A percentile compares a stretch with the other conserved stretches of the same genome.
phyloP scores from a whole-genome alignment of 2,329 filamentous ascomycete species.

The Byssochlamys sp. region DNA sequence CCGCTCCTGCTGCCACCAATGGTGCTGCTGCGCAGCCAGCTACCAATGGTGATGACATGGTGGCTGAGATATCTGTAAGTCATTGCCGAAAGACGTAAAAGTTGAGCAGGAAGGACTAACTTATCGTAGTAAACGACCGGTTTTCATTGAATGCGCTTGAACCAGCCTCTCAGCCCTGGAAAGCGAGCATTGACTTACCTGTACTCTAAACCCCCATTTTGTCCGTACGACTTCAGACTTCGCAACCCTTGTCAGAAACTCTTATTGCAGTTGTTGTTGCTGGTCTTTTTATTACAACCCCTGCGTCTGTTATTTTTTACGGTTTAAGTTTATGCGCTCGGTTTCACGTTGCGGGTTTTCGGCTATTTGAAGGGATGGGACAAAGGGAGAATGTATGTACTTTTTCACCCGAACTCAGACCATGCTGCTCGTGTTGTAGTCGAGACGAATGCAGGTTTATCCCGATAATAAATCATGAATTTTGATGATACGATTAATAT shows the following conservation, averaged over 20 bases:
- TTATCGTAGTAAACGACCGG: not conserved
- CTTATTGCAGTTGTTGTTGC: not conserved
- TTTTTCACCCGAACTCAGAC: not conserved
- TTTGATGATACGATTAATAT: not conserved
- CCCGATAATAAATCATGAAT: not conserved
- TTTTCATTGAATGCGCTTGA: not conserved
- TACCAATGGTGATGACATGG: constrained; percentile 42
- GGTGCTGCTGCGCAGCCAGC: constrained; percentile 40
- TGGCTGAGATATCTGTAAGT: constrained; percentile 49
- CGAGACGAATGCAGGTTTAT: not conserved
- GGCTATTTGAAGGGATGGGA: not conserved
- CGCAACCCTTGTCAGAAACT: not conserved
- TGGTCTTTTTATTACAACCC: not conserved
- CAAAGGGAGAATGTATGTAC: not conserved
- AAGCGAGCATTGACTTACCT: not conserved
- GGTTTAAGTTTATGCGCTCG: not conserved
- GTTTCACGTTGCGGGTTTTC: not conserved
- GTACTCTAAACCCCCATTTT: not conserved
- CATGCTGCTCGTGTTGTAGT: too few relatives aligned
- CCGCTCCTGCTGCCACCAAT: constrained; percentile 30
- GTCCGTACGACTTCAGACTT: not conserved
- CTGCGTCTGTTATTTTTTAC: not conserved
- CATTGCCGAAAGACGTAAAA: not conserved
- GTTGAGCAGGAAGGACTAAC: not conserved
- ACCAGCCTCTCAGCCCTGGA: not conserved